A percentile compares a stretch with the other conserved stretches of the same genome.
phyloP scores from a whole-genome alignment of 345 rosid genomes.

The Odontarrhena argentea region DNA sequence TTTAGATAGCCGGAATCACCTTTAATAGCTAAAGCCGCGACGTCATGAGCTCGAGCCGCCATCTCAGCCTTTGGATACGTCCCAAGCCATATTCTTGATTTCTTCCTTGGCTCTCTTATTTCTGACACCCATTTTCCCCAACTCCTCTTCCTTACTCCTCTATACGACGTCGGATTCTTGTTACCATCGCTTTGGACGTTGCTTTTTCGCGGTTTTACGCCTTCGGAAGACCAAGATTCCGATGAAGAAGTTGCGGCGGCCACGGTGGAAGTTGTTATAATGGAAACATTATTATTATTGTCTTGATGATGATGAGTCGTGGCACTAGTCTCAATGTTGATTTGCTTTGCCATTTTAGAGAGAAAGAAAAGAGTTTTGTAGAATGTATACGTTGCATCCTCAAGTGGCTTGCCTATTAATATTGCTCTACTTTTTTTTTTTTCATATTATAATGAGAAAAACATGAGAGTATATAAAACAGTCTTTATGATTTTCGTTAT shows the following conservation, averaged over 20 bases:
- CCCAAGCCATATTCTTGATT: slow-evolving; percentile 94
- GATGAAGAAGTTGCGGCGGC: slow-evolving; percentile 33
- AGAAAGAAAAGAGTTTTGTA: slow-evolving; percentile 34
- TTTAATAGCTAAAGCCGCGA: slow-evolving; percentile 77
- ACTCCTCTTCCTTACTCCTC: slow-evolving; percentile 90
- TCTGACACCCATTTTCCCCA: slow-evolving; percentile 99
- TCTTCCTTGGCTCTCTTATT: slow-evolving; percentile 85
- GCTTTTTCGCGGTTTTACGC: slow-evolving; percentile 25
- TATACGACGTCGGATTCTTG: slow-evolving; percentile 53
- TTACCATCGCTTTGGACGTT: slow-evolving; percentile 3
- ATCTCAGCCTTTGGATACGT: slow-evolving; percentile 85
- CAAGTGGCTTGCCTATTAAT: slow-evolving; percentile 40
- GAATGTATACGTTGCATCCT: slow-evolving; percentile 34
- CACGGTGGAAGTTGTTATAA: slow-evolving; percentile 21
- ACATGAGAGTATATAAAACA: not conserved
- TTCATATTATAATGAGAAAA: slow-evolving; percentile 29
- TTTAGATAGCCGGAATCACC: slow-evolving; percentile 74
- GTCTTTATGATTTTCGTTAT: slow-evolving; percentile 9
- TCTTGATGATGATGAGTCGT: slow-evolving; percentile 33
- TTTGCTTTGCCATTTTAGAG: slow-evolving; percentile 35
- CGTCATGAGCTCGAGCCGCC: slow-evolving; percentile 98
- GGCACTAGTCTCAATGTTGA: slow-evolving; percentile 52
- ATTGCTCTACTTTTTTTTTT: slow-evolving; percentile 19
- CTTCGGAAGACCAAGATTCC: slow-evolving; percentile 32
- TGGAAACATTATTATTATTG: slow-evolving; percentile 22